Percentiles rank a stretch among this genome's conserved stretches.
phyloP scores from a whole-genome alignment of 495 filamentous ascomycete genomes.

The Neurospora discreta region DNA sequence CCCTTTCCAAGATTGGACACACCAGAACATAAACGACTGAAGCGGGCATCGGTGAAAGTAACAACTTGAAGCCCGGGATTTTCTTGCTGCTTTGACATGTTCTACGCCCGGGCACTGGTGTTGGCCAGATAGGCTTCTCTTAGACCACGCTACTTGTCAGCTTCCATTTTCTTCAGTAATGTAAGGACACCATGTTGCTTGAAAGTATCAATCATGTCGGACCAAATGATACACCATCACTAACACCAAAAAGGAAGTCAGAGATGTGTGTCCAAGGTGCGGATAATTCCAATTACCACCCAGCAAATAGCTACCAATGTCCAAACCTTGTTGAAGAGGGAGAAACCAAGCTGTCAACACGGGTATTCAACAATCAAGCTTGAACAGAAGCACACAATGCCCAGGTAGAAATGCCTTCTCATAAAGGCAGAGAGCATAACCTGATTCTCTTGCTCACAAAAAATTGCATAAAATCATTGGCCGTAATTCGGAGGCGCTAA shows the following conservation, averaged over 20 bases:
- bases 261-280: not conserved
- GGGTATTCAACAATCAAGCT: not conserved
- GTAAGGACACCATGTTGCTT: not conserved
- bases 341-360: not conserved
- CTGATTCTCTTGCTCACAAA: too few species aligned
- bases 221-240: not conserved
- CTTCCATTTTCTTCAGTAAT: not conserved
- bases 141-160: not conserved
- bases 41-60: not conserved
- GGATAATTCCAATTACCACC: not conserved
- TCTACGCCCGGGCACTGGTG: too few species aligned
- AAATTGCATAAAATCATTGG: not conserved
- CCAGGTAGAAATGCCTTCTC: not conserved
- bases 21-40: not conserved
- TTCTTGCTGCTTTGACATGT: not conserved
- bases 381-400: not conserved
- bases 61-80: too few species aligned
- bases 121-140: not conserved
- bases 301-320: not conserved
- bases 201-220: too few species aligned
- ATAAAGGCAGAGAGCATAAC: not conserved
- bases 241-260: not conserved
- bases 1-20: not conserved
- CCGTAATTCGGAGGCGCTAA: not conserved
- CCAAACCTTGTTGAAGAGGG: not conserved